These are phyloP conservation scores for Suaeda aralocaspica DNA, from an alignment of 148 eudicot species.

Conservation along the genomic window DNA sequence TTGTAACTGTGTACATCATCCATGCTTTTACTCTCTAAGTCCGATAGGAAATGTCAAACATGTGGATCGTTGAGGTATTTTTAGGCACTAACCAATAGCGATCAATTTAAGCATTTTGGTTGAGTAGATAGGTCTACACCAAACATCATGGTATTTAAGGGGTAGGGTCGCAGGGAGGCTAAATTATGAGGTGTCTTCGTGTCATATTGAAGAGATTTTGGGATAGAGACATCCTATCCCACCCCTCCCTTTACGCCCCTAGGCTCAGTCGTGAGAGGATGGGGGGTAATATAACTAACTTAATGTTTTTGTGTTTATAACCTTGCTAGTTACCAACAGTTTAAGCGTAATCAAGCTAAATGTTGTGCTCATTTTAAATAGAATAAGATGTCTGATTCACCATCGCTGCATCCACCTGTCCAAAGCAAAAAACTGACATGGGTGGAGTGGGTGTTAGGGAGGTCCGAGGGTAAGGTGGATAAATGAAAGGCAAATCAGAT, in stretches of 20 bases:
- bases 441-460: neutral
- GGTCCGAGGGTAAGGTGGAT: too few species aligned
- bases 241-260: neutral
- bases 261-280: neutral
- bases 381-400: neutral
- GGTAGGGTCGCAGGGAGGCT: neutral
- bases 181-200: neutral
- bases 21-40: neutral
- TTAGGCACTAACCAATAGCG: neutral
- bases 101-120: neutral
- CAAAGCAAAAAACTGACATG: neutral
- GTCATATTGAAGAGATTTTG: neutral
- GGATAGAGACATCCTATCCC: neutral
- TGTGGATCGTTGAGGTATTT: neutral
- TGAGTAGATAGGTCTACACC: neutral
- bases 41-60: neutral
- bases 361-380: neutral
- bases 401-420: neutral
- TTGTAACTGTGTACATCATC: too few species aligned
- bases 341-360: neutral
- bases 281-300: neutral
- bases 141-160: neutral
- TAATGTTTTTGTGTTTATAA: neutral
- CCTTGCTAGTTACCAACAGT: neutral
- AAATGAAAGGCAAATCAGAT: neutral